These are phyloP conservation scores for Ganoderma resinaceum DNA, from an alignment of 1,284 basidiomycete genomes.

Conservation along the genomic window DNA sequence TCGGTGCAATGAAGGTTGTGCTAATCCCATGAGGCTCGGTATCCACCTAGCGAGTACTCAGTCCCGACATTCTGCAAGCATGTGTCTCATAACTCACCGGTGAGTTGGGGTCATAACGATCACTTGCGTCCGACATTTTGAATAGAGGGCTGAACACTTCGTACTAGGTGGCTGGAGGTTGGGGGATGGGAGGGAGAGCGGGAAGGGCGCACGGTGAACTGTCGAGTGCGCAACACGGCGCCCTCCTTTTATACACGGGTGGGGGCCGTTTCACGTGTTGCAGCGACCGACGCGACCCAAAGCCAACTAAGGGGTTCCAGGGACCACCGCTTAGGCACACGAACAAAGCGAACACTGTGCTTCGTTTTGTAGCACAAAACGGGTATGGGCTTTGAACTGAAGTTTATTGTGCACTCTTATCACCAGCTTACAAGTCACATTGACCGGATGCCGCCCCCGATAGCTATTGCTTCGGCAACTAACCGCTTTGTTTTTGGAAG, in stretches of 20 bases:
- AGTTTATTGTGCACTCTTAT: background rate
- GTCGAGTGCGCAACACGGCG: background rate
- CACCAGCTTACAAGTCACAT: background rate
- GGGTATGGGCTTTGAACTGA: background rate
- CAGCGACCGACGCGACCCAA: background rate
- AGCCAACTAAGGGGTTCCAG: background rate
- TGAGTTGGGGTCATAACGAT: background rate
- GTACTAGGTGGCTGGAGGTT: background rate
- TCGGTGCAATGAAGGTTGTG: conserved; percentile 21
- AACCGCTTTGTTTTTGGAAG: background rate
- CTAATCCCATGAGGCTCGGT: conserved; percentile 28
- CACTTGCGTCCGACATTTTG: background rate
- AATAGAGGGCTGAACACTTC: background rate
- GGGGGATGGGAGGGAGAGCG: background rate
- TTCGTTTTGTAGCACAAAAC: background rate
- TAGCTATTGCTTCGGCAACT: background rate
- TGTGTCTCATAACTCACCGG: background rate
- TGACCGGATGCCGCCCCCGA: background rate
- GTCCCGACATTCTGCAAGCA: background rate
- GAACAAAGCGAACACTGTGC: background rate
- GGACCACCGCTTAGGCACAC: background rate
- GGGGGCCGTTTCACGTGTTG: background rate
- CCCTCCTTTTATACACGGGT: background rate
- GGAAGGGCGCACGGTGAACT: background rate
- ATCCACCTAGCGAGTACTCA: conserved; percentile 4